Evolutionary conservation across 23 red algal species (phyloP).

Genomic region (Agarophyton chilense): DNA sequence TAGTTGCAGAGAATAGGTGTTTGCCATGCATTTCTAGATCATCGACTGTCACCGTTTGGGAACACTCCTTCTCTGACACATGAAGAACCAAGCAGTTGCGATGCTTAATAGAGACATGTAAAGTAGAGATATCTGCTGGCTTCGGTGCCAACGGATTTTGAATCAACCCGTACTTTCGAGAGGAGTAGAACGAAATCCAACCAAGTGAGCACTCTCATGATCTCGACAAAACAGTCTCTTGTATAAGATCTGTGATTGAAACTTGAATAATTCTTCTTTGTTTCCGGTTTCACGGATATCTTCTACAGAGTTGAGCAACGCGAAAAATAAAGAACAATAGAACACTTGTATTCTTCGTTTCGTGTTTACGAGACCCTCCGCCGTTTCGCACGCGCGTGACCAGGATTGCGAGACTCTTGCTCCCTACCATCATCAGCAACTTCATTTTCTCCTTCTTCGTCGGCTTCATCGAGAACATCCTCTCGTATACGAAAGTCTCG

Average conservation of each 20-base stretch:
- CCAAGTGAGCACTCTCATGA: neutral
- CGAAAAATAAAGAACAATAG: neutral
- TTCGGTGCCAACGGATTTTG: neutral
- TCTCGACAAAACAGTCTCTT: neutral
- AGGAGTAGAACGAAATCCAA: neutral
- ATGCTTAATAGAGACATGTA: neutral
- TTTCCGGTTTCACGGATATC: neutral
- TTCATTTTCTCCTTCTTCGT: neutral
- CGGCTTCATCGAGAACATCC: conserved; percentile 14
- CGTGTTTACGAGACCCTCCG: conserved; percentile 2
- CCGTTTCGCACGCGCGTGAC: conserved; percentile 25
- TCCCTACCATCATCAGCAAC: neutral
- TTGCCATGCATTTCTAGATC: neutral
- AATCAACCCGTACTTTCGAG: neutral
- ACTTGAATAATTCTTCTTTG: neutral
- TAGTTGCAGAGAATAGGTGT: neutral
- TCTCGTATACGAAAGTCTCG: conserved; percentile 67
- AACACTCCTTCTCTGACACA: neutral
- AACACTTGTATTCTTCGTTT: neutral
- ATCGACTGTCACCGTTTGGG: neutral
- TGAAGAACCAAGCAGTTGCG: neutral
- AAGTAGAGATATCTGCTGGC: neutral
- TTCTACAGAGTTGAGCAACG: neutral
- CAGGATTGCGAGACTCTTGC: conserved; percentile 23
- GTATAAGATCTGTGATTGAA: neutral